Percentiles rank a stretch among this genome's conserved stretches.
These are phyloP conservation scores for Lachnellula arida DNA, from an alignment of 2,329 filamentous ascomycete species.

Conservation along the genomic window DNA sequence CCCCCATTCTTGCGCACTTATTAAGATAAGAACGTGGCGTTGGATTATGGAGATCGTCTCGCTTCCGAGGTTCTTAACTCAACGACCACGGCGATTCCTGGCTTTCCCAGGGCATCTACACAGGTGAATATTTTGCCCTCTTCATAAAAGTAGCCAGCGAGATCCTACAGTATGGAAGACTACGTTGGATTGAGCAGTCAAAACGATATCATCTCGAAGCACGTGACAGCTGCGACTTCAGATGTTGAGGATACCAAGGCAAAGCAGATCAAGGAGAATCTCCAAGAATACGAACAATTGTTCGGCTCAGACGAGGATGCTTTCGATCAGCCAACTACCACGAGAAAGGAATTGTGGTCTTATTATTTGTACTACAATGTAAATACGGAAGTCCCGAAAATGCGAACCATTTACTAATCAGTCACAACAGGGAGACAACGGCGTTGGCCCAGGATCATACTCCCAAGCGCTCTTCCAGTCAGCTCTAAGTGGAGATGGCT, in stretches of 20 bases:
- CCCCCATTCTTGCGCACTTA: constrained; percentile 2
- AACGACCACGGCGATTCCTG: background rate
- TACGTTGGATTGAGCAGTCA: constrained; percentile 3
- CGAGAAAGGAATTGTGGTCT: constrained; percentile 38
- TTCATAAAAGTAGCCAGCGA: background rate
- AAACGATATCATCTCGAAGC: constrained; percentile 5
- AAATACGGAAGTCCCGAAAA: background rate
- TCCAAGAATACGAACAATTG: constrained; percentile 32
- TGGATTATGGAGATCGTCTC: no score
- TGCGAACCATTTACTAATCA: background rate
- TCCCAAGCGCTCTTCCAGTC: constrained; percentile 39
- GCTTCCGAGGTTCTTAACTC: background rate
- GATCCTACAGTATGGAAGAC: constrained; percentile 7
- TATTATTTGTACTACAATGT: constrained; percentile 42
- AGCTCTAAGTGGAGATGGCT: constrained; percentile 35
- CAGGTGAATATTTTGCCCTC: background rate
- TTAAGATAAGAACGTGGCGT: background rate
- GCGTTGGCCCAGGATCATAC: constrained; percentile 38
- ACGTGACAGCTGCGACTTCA: background rate
- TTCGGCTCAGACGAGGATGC: constrained; percentile 35
- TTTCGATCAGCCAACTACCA: constrained; percentile 37
- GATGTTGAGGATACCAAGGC: constrained; percentile 10
- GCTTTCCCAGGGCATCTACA: background rate
- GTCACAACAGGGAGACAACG: constrained; percentile 34
- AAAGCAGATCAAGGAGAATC: constrained; percentile 19